Evolutionary conservation across 495 filamentous ascomycete genomes (phyloP), one percentile per base, ranked within the genome.

Genomic region (Hamigera avellanea): DNA sequence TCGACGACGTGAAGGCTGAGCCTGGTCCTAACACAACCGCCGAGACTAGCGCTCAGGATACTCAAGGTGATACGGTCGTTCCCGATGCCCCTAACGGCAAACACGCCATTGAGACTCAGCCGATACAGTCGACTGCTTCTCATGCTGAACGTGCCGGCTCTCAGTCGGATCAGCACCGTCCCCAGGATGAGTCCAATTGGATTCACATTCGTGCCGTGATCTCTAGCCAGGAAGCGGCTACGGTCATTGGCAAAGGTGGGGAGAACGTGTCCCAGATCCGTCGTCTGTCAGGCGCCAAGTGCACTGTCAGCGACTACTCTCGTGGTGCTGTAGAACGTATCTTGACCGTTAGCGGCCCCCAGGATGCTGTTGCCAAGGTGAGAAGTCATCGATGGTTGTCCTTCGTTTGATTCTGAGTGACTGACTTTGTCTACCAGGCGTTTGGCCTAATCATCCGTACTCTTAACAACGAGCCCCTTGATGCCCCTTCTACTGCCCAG

Each of bases 391-490:
- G 29, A 32, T 6, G 6, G 14, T 13, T 15, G 8, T 8, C 25
- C 18, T 21, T n/a, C 17, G 14, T 23, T 13, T 14, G 5, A 16
- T 18, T 32, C 15, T 21, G 8, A 13, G 19, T 35, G 9, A 23
- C 14, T 12, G 14, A 8, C 3, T 8, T 14, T 33, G 7, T 8
- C 31, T 33, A 16, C 3, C 31, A 96, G 91, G 91, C 93, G 8
- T 98, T 98, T 61, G 91, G 91, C 46, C 64, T 98, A 33, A 98
- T 98, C 54, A 95, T 98, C 45, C 84, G 91, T 43, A 98, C 91
- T 21, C 69, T 98, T 40, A 98, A 96, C 70, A 93, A 95, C 56
- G 91, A 98, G 63, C 80, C 83, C 27, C 70, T 96, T 47, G 78
- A 83, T 40, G 67, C 81, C 48, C 64, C 89, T 41, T 98, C 91